A percentile compares a stretch with the other conserved stretches of the same genome.
Evolutionary conservation across 305 asterid genomes (phyloP).

Genomic region (Solanum hybrid): DNA sequence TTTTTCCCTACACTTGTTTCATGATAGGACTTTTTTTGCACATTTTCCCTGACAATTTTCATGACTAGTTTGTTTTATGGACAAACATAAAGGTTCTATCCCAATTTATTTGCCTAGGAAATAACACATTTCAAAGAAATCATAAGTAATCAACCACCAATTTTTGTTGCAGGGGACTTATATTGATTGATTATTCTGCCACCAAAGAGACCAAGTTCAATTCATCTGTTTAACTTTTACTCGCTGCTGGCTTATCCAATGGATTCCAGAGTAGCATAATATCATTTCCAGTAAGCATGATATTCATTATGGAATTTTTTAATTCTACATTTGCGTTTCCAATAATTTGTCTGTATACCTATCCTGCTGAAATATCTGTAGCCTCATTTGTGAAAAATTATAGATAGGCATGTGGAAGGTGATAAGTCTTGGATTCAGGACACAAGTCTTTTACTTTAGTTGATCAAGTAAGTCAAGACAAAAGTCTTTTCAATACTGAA

Average conservation of each 20-base stretch:
- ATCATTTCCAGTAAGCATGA: not conserved
- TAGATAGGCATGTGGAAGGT: constrained; percentile 2
- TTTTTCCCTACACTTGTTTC: not conserved
- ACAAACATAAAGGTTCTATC: not conserved
- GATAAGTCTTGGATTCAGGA: not conserved
- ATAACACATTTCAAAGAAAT: not conserved
- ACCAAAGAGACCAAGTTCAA: not conserved
- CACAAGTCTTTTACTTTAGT: not conserved
- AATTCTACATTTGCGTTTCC: not conserved
- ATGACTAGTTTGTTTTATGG: not conserved
- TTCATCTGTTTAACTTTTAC: not conserved
- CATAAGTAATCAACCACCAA: not conserved
- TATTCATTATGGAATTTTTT: not conserved
- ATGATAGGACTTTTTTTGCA: not conserved
- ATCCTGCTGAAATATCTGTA: not conserved
- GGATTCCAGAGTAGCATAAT: not conserved
- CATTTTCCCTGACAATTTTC: not conserved
- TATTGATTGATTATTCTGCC: not conserved
- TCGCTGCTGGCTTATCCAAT: not conserved
- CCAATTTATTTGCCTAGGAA: not conserved
- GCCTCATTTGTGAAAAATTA: not conserved
- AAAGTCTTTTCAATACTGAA: constrained; percentile 1
- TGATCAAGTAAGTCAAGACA: not conserved
- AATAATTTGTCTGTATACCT: not conserved
- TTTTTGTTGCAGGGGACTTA: not conserved